phyloP scores from a whole-genome alignment of 1,284 basidiomycete species.

The Apiotrichum sp. region DNA sequence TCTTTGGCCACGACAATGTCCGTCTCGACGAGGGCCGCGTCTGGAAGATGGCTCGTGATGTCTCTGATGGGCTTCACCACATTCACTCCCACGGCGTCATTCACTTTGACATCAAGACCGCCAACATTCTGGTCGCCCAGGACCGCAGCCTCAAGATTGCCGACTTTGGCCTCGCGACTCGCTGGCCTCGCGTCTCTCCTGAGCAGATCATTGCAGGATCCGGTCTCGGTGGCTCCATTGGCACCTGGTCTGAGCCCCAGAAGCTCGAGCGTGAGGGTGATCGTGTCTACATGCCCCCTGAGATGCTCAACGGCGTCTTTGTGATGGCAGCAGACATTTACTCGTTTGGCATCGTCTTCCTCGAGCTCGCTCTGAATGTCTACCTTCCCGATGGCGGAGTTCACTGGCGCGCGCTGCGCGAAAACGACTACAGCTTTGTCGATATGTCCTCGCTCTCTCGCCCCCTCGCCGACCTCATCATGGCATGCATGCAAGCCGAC shows the following conservation, averaged over 20 bases:
- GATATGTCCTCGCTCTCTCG: constrained; percentile 64
- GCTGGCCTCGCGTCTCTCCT: constrained; percentile 62
- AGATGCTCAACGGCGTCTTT: constrained; percentile 86
- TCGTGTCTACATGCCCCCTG: constrained; percentile 95
- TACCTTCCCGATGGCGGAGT: constrained; percentile 92
- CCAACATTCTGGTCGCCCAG: constrained; percentile 88
- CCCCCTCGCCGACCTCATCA: constrained; percentile 65
- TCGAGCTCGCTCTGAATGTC: constrained; percentile 93
- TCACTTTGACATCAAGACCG: constrained; percentile 96
- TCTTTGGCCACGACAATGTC: constrained; percentile 80
- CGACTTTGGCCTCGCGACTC: constrained; percentile 94
- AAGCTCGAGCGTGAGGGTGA: constrained; percentile 89
- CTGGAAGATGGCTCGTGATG: constrained; percentile 94
- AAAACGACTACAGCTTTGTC: constrained; percentile 86
- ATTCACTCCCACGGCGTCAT: constrained; percentile 85
- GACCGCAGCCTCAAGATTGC: constrained; percentile 93
- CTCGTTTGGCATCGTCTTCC: constrained; percentile 89
- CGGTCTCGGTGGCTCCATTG: constrained; percentile 35
- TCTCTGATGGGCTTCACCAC: constrained; percentile 79
- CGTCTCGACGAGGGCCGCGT: constrained; percentile 85
- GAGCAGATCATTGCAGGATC: constrained; percentile 45
- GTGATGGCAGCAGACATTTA: constrained; percentile 94
- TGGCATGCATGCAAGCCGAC: constrained; percentile 70
- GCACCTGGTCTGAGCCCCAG: constrained; percentile 13
- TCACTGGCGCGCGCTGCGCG: constrained; percentile 87